These are phyloP conservation scores for Fusarium piperis DNA, from an alignment of 2,329 filamentous ascomycete species.

Conservation along the genomic window DNA sequence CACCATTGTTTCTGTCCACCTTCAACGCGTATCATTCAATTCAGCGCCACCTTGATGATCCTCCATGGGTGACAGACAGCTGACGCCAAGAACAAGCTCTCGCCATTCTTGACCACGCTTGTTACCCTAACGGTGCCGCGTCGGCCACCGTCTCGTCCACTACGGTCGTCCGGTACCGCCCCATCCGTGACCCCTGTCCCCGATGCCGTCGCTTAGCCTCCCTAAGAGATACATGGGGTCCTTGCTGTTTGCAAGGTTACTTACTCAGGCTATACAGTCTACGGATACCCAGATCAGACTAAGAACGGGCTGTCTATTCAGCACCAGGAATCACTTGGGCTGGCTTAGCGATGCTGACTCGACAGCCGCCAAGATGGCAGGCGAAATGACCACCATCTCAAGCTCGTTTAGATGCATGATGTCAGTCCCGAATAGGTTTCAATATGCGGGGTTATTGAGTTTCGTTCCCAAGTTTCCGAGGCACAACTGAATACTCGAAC, in stretches of 20 bases:
- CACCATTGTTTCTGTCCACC: neutral
- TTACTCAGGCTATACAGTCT: neutral
- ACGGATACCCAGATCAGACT: neutral
- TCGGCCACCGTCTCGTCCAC: neutral
- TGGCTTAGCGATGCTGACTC: neutral
- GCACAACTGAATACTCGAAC: neutral
- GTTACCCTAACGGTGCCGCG: neutral
- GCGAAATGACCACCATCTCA: neutral
- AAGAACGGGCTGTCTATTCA: neutral
- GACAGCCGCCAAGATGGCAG: neutral
- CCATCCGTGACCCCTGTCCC: neutral
- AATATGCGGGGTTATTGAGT: neutral
- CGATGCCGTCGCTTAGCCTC: neutral
- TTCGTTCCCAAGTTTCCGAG: neutral
- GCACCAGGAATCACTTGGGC: neutral
- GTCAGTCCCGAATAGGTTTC: neutral
- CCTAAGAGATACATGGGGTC: neutral
- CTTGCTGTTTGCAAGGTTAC: neutral
- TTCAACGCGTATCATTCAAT: neutral
- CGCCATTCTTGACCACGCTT: neutral
- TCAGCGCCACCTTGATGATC: neutral
- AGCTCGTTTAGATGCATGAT: neutral
- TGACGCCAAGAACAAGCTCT: neutral
- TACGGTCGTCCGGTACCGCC: neutral
- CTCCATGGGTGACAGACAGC: neutral